Base-by-base conservation (phyloP, 1,284 basidiomycete genomes). In the Ustilago hordei region DNA sequence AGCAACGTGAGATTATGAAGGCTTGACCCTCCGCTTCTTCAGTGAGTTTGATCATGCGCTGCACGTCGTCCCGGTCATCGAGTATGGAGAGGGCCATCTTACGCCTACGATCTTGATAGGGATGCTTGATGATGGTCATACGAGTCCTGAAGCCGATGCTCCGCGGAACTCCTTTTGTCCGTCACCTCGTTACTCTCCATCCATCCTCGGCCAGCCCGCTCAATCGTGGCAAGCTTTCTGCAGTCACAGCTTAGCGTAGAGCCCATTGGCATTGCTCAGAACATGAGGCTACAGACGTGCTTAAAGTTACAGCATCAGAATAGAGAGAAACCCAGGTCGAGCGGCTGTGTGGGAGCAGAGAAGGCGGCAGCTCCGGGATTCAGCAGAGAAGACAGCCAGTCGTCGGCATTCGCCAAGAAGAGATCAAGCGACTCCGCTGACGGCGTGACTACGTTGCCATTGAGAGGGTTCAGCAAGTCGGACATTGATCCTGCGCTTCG, bases 321-420 rank as follows among this genome's bases (percentile, higher is more conserved):
- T 6, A 75, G 58, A 13, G 72, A 69, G 43, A 75, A 75, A 19
- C 67, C 72, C 28, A 63, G 61, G 35, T 75, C 72, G n/a, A 64
- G 54, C 17, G 67, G 60, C 67, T 75, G 72, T 1, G 60, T 64
- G 1, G 69, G 69, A 5, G 69, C 64, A 0, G 64, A 60, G 31
- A 72, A 72, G 0, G 72, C 72, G 17, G 72, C 72, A 5, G 63
- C 72, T 1, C 63, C 64, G 5, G 72, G 72, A 9, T 75, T 75
- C 53, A 75, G 67, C 36, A 75, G 38, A 55, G 67, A 69, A 17
- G 72, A 75, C 9, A 75, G 63, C 72, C 72, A 75, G 31, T 75
- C 72, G 62, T 75, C 72, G 1, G 72, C 72, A 36, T 75, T 75
- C 13, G 67, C 66, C 12, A 75, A 57, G 41, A 75, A 75, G 28